Evolutionary conservation across 176 grass and related monocot species (phyloP), one percentile per base, ranked within the genome.

Genomic region (Metroxylon sagu): DNA sequence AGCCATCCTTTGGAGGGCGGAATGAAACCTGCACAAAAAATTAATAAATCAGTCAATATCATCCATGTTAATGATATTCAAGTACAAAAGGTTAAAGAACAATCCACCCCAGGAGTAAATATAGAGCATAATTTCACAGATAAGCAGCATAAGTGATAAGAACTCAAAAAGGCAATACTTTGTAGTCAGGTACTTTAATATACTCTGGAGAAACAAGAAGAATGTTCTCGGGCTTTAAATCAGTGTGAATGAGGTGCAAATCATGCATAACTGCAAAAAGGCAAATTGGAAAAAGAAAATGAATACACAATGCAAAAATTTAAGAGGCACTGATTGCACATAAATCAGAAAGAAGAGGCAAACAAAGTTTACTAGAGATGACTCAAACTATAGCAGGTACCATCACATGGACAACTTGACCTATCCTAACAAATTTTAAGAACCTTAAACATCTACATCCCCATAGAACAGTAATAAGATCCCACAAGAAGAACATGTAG

Each of bases 211-310:
- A 98, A 85, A 89, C 84, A 81, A 98, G 93, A 70, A 98, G 93
- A 80, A 98, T 83, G 79, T 98, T 98, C 93, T 98, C 93, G 83
- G 87, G 93, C 93, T 92, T 98, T 92, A 92, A 92, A 92, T 98
- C 93, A 88, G 93, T 98, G 84, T 98, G 88, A 83, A 98, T 83
- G 84, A 98, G 88, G 76, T 76, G 82, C 93, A 92, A 76, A 39
- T 89, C 93, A 92, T 89, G 93, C 87, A 98, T 89, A 87, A 92
- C 93, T 92, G 93, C 87, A 98, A 80, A 61, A 6, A 31, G 5
- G 83, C 72, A 79, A 75, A 81, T 80, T 80, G 65, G 74, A 79
- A 25, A 74, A 57, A 51, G 63, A 83, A 82, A 48, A 82, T 82
- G 75, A 88, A 84, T 78, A 79, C 49, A 63, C 64, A 53, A 83